Conservation (phyloP, 495 filamentous ascomycete genomes). For the Aspergillus sclerotiicarbonarius region DNA sequence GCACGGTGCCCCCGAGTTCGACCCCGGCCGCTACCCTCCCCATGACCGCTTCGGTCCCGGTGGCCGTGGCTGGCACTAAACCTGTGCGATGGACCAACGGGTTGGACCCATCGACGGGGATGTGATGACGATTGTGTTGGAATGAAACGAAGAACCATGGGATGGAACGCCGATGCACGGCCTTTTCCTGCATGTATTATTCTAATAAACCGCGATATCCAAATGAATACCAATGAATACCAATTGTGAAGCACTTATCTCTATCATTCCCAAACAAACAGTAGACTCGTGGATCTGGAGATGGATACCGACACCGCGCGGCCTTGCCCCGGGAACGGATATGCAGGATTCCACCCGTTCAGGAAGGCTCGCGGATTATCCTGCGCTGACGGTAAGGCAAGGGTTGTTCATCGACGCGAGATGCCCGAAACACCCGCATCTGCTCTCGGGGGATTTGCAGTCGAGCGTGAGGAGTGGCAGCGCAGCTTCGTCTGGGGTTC, state of each 20-base stretch:
- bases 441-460: too few species aligned
- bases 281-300: background rate
- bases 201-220: background rate
- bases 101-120: background rate
- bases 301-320: background rate
- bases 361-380: conserved; percentile 18
- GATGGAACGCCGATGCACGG: background rate
- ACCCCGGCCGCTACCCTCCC: conserved; percentile 38
- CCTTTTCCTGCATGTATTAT: background rate
- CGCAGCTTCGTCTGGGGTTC: too few species aligned
- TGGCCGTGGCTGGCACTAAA: conserved; percentile 6
- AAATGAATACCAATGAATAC: background rate
- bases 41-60: conserved; percentile 29
- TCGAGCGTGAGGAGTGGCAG: too few species aligned
- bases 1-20: conserved; percentile 42
- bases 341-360: conserved; percentile 22
- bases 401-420: conserved; percentile 3
- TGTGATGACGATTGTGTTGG: conserved; percentile 11
- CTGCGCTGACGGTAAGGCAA: conserved; percentile 11
- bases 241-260: background rate
- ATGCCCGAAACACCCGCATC: background rate
- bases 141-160: background rate
- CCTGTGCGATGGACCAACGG: conserved; percentile 1
- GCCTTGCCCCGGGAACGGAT: conserved; percentile 9
- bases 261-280: background rate